phyloP scores from a whole-genome alignment of 345 rosid species.

The Hevea brasiliensis region DNA sequence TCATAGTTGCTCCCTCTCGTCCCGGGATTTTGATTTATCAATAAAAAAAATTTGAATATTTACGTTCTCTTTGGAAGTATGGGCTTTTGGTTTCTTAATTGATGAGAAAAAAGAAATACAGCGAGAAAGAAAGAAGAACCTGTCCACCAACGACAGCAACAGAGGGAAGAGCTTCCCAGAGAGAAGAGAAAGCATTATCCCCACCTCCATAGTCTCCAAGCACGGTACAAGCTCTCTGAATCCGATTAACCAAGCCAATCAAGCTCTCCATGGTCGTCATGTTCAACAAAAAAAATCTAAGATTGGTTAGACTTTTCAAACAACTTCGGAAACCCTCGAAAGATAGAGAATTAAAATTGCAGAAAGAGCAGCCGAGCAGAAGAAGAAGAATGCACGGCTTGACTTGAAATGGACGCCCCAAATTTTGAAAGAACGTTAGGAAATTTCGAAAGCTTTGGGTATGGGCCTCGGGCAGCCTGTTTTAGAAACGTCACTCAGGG shows the following conservation, averaged over 20 bases:
- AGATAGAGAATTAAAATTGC: background rate
- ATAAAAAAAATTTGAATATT: no score
- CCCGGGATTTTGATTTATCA: no score
- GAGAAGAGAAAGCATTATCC: conserved; percentile 29
- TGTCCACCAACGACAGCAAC: conserved; percentile 43
- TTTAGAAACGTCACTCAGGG: background rate
- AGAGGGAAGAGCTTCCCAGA: conserved; percentile 40
- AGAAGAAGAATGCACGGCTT: background rate
- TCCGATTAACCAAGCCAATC: conserved; percentile 35
- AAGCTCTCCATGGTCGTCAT: conserved; percentile 42
- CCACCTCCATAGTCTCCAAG: conserved; percentile 38
- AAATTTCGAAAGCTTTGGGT: background rate
- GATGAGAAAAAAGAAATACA: background rate
- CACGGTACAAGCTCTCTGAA: conserved; percentile 36
- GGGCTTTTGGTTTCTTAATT: background rate
- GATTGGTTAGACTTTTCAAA: background rate
- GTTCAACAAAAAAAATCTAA: background rate
- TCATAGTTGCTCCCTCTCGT: no score
- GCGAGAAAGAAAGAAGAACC: conserved; percentile 9
- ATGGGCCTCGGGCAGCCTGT: background rate
- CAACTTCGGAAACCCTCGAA: background rate
- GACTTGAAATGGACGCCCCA: conserved; percentile 11
- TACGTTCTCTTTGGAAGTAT: background rate
- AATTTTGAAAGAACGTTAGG: no score
- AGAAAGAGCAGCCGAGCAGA: background rate